These are phyloP conservation scores for Apiosordaria backusii DNA, from an alignment of 495 filamentous ascomycete genomes.

Conservation along the genomic window DNA sequence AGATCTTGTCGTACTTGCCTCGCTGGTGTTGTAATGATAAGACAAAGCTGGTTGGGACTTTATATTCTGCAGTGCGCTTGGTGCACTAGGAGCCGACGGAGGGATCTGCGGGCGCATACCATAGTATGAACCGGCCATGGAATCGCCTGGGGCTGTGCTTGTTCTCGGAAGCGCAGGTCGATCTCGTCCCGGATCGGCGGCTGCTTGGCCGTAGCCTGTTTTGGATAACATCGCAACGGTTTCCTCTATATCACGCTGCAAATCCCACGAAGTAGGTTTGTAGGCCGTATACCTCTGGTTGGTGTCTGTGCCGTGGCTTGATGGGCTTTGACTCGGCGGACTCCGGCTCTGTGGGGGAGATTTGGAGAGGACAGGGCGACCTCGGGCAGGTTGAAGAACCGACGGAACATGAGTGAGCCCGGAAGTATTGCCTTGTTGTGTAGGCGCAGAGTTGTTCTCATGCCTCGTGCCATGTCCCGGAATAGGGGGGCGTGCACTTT, in stretches of 20 bases:
- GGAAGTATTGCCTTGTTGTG: background rate
- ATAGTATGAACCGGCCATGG: constrained; percentile 31
- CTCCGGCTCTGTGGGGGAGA: constrained; percentile 15
- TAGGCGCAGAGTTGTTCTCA: constrained; percentile 7
- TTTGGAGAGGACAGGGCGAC: constrained; percentile 19
- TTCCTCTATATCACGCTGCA: constrained; percentile 19
- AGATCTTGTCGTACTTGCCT: background rate
- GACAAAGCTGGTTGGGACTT: constrained; percentile 5
- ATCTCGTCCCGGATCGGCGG: background rate
- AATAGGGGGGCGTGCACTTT: constrained; percentile 6
- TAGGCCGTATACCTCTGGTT: constrained; percentile 19
- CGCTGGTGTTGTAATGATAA: background rate
- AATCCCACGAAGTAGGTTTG: constrained; percentile 14
- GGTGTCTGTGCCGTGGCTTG: constrained; percentile 15
- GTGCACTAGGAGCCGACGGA: constrained; percentile 13
- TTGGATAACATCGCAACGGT: constrained; percentile 21
- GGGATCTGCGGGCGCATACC: constrained; percentile 14
- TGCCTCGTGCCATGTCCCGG: constrained; percentile 8
- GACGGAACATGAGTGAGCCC: constrained; percentile 29
- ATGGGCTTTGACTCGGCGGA: constrained; percentile 3
- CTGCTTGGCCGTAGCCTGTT: constrained; percentile 7
- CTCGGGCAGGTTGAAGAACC: constrained; percentile 37
- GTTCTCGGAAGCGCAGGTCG: constrained; percentile 21
- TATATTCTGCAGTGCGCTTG: constrained; percentile 6
- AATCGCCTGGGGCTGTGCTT: constrained; percentile 30